Evolutionary conservation across 495 filamentous ascomycete species (phyloP).

Genomic region (Gamarada debralockiae): DNA sequence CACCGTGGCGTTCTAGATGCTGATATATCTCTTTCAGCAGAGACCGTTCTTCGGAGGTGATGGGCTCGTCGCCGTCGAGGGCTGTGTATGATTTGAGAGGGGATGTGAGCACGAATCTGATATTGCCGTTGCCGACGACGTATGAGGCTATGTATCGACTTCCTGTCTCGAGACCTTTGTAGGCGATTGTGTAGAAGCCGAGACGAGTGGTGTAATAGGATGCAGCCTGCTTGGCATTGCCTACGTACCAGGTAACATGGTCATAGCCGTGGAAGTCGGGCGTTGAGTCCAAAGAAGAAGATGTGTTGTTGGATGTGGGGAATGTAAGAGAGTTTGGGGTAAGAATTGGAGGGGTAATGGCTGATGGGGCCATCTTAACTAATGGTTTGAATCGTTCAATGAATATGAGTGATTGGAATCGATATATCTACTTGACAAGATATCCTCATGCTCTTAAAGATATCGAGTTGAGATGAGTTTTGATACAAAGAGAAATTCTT

Average conservation of each 20-base stretch:
- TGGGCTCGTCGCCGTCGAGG: constrained; percentile 43
- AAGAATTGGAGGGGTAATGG: constrained; percentile 53
- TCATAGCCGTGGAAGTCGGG: constrained; percentile 65
- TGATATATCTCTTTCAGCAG: constrained; percentile 65
- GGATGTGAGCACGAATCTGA: constrained; percentile 81
- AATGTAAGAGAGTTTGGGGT: constrained; percentile 36
- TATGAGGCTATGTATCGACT: constrained; percentile 70
- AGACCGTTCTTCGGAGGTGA: constrained; percentile 46
- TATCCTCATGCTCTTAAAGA: neutral
- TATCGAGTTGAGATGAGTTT: neutral
- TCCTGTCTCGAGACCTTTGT: constrained; percentile 83
- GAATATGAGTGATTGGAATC: constrained; percentile 4
- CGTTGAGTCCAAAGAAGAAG: constrained; percentile 30
- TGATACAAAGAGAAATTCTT: too few species aligned
- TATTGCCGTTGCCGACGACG: constrained; percentile 71
- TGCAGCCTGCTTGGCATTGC: constrained; percentile 91
- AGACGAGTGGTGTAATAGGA: constrained; percentile 80
- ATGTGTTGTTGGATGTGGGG: constrained; percentile 27
- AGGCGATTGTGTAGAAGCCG: constrained; percentile 78
- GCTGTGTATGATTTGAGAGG: constrained; percentile 58
- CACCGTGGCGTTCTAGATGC: constrained; percentile 78
- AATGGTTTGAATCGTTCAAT: neutral
- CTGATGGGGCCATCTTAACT: constrained; percentile 64
- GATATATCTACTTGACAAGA: constrained; percentile 1
- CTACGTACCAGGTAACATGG: constrained; percentile 90